Percentiles rank a stretch among this genome's conserved stretches.
Conservation (phyloP, 176 grass and related monocot species). For the Oryza glumipatula region DNA sequence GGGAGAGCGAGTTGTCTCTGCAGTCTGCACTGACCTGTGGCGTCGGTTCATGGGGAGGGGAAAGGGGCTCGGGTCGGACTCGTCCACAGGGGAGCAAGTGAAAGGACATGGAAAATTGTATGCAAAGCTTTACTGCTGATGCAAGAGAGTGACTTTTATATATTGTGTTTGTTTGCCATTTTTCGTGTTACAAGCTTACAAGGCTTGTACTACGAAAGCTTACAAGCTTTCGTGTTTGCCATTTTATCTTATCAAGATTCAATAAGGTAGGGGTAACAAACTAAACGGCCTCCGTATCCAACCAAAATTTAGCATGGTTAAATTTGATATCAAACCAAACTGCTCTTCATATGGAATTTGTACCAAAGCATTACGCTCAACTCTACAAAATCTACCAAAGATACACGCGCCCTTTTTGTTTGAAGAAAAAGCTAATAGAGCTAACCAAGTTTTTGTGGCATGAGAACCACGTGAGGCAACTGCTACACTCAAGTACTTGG, state of each 20-base stretch:
- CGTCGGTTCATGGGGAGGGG: background rate
- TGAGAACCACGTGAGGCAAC: conserved; percentile 33
- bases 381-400: background rate
- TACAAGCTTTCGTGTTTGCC: too few relatives aligned
- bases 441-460: background rate
- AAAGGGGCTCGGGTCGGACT: background rate
- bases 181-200: background rate
- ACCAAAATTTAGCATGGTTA: background rate
- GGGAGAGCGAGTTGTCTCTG: background rate
- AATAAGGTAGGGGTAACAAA: too few relatives aligned
- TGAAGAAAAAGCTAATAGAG: background rate
- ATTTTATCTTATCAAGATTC: too few relatives aligned
- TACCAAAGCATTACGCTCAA: background rate
- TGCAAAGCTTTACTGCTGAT: background rate
- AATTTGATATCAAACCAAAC: background rate
- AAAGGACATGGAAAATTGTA: background rate
- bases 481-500: background rate
- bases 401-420: background rate
- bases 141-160: background rate
- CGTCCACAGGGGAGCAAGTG: background rate
- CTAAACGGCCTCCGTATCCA: too few relatives aligned
- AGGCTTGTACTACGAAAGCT: background rate
- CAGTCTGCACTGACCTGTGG: background rate
- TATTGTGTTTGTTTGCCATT: background rate
- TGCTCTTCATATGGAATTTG: background rate